Conservation (phyloP, 768 basidiomycete genomes). For the Sutorius australiensis region DNA sequence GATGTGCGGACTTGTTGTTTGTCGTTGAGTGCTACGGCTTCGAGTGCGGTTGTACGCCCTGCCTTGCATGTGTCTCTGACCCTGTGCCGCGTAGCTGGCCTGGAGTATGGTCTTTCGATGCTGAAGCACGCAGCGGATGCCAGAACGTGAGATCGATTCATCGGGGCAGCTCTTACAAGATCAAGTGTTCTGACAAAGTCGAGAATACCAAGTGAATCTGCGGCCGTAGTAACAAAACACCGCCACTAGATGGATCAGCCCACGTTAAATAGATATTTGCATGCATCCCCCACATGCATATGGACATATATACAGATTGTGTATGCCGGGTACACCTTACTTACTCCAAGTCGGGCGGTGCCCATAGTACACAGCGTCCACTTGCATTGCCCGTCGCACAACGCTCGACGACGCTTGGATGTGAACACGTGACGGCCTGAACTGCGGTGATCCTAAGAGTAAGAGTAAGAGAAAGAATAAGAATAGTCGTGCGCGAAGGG, state of each 20-base stretch:
- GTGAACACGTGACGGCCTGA: conserved; percentile 88
- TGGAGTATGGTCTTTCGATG: no score
- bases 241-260: background rate
- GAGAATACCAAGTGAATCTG: background rate
- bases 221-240: no score
- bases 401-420: conserved; percentile 70
- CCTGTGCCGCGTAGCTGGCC: no score
- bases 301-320: no score
- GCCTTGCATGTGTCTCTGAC: background rate
- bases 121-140: no score
- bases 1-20: background rate
- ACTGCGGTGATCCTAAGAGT: conserved; percentile 65
- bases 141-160: no score
- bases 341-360: conserved; percentile 34
- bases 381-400: conserved; percentile 75
- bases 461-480: no score
- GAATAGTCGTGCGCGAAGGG: no score
- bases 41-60: no score
- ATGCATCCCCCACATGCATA: background rate
- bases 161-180: no score
- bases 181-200: no score
- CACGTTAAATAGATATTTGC: background rate
- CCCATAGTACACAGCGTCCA: conserved; percentile 81
- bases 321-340: background rate
- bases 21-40: background rate